These are phyloP conservation scores for Leucaena leucocephala DNA, from an alignment of 306 rosid species.

Conservation along the genomic window DNA sequence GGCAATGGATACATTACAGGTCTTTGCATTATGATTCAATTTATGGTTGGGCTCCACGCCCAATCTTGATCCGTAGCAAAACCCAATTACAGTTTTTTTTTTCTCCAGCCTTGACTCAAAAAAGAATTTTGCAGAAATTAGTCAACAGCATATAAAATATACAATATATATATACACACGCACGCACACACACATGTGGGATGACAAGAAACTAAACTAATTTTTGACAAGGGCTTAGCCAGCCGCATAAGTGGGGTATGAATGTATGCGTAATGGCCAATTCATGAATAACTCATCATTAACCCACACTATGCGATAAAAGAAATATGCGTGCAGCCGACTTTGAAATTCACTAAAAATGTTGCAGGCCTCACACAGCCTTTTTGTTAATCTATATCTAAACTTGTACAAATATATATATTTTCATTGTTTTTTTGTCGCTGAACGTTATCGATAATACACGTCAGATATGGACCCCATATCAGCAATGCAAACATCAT, in stretches of 20 bases:
- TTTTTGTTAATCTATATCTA: background rate
- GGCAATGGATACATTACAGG: background rate
- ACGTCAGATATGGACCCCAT: background rate
- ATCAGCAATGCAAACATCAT: background rate
- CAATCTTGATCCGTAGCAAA: background rate
- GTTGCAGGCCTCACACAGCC: slow-evolving; percentile 1
- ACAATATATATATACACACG: too few species aligned
- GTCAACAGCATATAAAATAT: background rate
- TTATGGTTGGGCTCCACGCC: background rate
- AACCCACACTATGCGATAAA: background rate
- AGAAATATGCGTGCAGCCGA: background rate
- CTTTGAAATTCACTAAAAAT: background rate
- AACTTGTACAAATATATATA: background rate
- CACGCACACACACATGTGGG: too few species aligned
- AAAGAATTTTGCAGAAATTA: background rate
- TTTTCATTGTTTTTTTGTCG: background rate
- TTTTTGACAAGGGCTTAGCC: background rate
- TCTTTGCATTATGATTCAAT: too few species aligned
- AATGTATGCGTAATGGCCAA: background rate
- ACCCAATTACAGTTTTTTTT: background rate
- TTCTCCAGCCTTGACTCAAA: background rate
- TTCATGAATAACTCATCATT: background rate
- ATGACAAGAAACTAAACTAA: too few species aligned
- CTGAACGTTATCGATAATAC: background rate
- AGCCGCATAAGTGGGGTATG: too few species aligned